A percentile compares a stretch with the other conserved stretches of the same genome.
Evolutionary conservation across 2,329 filamentous ascomycete genomes (phyloP).

Genomic region (Fusarium dlaminii): DNA sequence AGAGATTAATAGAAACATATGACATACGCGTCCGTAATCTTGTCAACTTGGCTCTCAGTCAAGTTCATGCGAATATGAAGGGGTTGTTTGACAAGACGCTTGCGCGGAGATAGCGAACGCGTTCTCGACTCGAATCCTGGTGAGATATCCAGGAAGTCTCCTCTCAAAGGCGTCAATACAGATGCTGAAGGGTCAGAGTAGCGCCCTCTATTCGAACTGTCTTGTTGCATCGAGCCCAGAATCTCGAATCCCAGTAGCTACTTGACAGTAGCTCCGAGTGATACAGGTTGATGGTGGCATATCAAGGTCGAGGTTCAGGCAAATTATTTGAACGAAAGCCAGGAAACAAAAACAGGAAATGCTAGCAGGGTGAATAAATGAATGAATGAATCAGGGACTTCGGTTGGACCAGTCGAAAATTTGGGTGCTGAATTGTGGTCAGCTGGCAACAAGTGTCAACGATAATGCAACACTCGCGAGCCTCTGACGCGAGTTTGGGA

Average conservation of each 20-base stretch:
- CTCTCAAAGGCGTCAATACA: conserved; percentile 46
- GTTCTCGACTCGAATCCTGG: conserved; percentile 38
- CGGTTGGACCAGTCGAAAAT: not conserved
- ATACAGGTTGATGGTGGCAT: not conserved
- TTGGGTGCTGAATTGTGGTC: not conserved
- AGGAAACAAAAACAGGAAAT: not conserved
- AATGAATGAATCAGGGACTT: not conserved
- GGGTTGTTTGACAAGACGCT: conserved; percentile 48
- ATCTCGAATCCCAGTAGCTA: conserved; percentile 8
- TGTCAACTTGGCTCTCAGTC: conserved; percentile 60
- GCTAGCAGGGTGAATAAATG: not conserved
- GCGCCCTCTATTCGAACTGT: conserved; percentile 25
- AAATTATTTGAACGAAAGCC: not conserved
- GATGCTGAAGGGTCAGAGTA: conserved; percentile 40
- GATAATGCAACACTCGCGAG: not conserved
- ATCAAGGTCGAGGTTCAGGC: not conserved
- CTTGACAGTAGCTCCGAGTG: not conserved
- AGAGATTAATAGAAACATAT: no score
- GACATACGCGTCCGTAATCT: conserved; percentile 57
- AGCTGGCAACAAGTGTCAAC: conserved; percentile 10
- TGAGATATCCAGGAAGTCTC: conserved; percentile 52
- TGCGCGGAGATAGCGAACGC: conserved; percentile 49
- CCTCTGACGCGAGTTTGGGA: no score
- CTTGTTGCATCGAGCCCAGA: conserved; percentile 31
- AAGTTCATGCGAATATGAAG: conserved; percentile 59